Evolutionary conservation across 2,329 filamentous ascomycete species (phyloP).

Genomic region (Stagonosporopsis vannaccii): DNA sequence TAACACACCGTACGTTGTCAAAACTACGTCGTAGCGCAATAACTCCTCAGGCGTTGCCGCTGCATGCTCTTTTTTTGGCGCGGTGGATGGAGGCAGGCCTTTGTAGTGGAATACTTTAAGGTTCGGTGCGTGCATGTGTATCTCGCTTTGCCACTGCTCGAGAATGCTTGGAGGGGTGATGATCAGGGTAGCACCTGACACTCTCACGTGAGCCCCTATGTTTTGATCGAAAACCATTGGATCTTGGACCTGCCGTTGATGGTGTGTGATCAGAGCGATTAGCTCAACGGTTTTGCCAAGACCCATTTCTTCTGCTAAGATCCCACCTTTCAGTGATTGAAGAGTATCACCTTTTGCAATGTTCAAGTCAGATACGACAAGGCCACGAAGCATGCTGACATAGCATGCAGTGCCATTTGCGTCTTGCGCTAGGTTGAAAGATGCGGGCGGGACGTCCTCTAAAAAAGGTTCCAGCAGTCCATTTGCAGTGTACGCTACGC

Average conservation of each 20-base stretch:
- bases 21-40: slow-evolving; percentile 62
- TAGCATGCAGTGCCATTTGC: slow-evolving; percentile 57
- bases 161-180: slow-evolving; percentile 68
- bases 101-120: slow-evolving; percentile 65
- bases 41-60: slow-evolving; percentile 56
- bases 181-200: slow-evolving; percentile 66
- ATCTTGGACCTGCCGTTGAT: slow-evolving; percentile 54
- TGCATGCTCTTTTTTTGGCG: slow-evolving; percentile 44
- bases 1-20: slow-evolving; percentile 74
- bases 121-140: slow-evolving; percentile 63
- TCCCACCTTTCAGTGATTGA: slow-evolving; percentile 63
- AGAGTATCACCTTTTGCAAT: slow-evolving; percentile 51
- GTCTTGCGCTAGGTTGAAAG: slow-evolving; percentile 58
- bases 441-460: slow-evolving; percentile 45
- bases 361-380: slow-evolving; percentile 60
- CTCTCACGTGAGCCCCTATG: slow-evolving; percentile 54
- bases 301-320: slow-evolving; percentile 83
- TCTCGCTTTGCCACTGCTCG: slow-evolving; percentile 68
- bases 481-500: slow-evolving; percentile 56
- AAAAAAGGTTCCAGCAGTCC: slow-evolving; percentile 21
- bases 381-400: slow-evolving; percentile 69
- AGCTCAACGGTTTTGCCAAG: slow-evolving; percentile 82
- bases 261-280: slow-evolving; percentile 72
- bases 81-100: slow-evolving; percentile 53
- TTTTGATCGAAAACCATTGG: slow-evolving; percentile 49